Base-by-base conservation (phyloP, 2,329 filamentous ascomycete species). In the Pestalotiopsis sp. region DNA sequence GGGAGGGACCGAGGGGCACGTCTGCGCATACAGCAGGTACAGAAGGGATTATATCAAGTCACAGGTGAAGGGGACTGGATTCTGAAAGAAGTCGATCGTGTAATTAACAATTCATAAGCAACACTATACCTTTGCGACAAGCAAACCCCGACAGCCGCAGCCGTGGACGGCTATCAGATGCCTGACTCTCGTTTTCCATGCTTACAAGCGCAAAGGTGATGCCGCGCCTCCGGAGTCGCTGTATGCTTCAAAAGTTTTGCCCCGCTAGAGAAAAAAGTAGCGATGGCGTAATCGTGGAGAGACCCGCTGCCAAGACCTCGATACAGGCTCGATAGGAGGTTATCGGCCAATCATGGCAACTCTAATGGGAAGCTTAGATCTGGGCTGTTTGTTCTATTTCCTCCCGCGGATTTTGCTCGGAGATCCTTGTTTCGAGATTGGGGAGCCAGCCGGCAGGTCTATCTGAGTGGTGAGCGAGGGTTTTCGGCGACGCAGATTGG, bases 221-320 rank as follows among this genome's bases (percentile, higher is more conserved):
- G 12, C 4, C 13, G 61, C 61, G 41, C 14, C 61, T 64, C 61
- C 61, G 61, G 61, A 45, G 38, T 64, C 61, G 61, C 61, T 64
- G 61, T 52, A 52, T 38, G 11, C 61, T 23, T 23, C 36, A 45
- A 45, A 17, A 49, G 38, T 45, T 64, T 39, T 64, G 61, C 61
- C 61, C 61, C 61, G 61, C 61, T 52, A 52, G 39, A n/a, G 31
- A 39, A 27, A 64, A 64, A 64, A 64, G 61, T 49, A 41, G 61
- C 61, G 61, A 64, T 64, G 38, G 61, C 61, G 61, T 31, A 64
- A 64, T 64, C 49, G 27, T 27, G 31, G 45, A 20, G 20, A n/a
- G 45, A 52, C 45, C 45, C 45, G 45, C 45, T 52, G 45, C 45
- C 45, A 52, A 52, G 45, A 52, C 45, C 2, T n/a, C 45, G 20